A percentile compares a stretch with the other conserved stretches of the same genome.
These are phyloP conservation scores for Leccinum arenicola DNA, from an alignment of 768 basidiomycete species.

Conservation along the genomic window DNA sequence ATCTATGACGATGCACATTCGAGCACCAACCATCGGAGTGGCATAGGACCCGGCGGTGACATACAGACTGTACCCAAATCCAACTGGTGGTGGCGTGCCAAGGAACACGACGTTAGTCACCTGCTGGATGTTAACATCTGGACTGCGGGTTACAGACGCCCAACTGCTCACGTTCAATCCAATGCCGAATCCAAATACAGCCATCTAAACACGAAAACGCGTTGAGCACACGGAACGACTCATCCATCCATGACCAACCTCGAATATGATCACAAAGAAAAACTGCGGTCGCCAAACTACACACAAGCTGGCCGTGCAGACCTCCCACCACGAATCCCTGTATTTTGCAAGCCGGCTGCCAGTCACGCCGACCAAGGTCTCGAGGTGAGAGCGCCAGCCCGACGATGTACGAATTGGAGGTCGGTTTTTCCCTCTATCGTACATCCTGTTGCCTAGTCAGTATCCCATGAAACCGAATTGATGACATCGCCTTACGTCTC, in stretches of 20 bases:
- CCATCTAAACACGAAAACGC: slow-evolving; percentile 25
- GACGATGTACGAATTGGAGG: slow-evolving; percentile 26
- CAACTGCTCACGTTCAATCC: slow-evolving; percentile 39
- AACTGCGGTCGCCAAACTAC: slow-evolving; percentile 51
- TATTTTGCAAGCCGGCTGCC: slow-evolving; percentile 45
- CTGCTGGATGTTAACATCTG: slow-evolving; percentile 21
- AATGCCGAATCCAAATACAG: slow-evolving; percentile 48
- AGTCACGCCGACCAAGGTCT: slow-evolving; percentile 49
- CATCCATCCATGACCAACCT: slow-evolving; percentile 23
- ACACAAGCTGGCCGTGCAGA: slow-evolving; percentile 32
- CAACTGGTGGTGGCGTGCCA: slow-evolving; percentile 42
- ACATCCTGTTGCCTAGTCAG: slow-evolving; percentile 36
- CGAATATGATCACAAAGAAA: slow-evolving; percentile 38
- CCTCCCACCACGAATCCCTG: slow-evolving; percentile 39
- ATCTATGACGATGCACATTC: background rate
- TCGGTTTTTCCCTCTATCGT: slow-evolving; percentile 42
- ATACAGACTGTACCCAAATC: slow-evolving; percentile 44
- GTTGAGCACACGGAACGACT: background rate
- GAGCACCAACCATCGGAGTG: slow-evolving; percentile 40
- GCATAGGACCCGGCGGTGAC: slow-evolving; percentile 42
- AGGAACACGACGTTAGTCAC: slow-evolving; percentile 57
- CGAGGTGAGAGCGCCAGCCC: slow-evolving; percentile 39
- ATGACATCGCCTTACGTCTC: slow-evolving; percentile 41
- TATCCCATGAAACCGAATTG: background rate
- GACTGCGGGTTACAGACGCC: background rate